Base-by-base conservation (phyloP, 106 monocot species). In the Platanthera guangdongensis region DNA sequence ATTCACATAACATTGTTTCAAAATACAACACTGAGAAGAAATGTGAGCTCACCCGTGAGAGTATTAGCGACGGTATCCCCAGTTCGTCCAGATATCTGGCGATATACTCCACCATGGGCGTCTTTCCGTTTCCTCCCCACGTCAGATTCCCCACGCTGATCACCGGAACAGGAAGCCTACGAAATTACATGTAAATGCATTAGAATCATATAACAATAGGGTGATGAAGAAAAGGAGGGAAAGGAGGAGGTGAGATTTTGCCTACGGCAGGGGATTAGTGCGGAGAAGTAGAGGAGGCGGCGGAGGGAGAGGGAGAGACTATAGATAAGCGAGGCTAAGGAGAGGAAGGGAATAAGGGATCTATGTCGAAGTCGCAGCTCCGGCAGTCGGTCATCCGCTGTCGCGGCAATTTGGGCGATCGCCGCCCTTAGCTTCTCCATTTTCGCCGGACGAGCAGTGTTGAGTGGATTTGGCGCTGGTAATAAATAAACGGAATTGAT, bases 101-200 rank as follows among this genome's bases (percentile, higher is more conserved):
- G 39, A 90, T 59, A 64, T 84, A 90, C 80, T 92, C 95, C 60
- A 85, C 84, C 88, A 95, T 88, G 13, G 95, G 95, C 9, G 92
- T 95, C 87, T 95, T 95, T 71, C 95, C 92, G 75, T 88, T 95
- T 7, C 95, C 95, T 19, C 92, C 95, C 95, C 92, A 90, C 9
- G 90, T 92, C 65, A 92, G 62, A 78, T 92, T 92, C 14, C 95
- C 90, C 10, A 92, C 90, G 72, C 95, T 95, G 28, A 95, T 76
- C 59, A 95, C 90, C 14, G 92, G 90, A 64, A 95, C 85, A 16
- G 88, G 90, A 77, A 92, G 74, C 87, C 94, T 92, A 68, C 11
- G 25, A 80, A 22, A 76, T 25, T 6, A 12, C 62, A 76, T 39
- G 39, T 3, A 69, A 49, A 60, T 6, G 5, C 0, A 32, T 65